Evolutionary conservation across 2,329 filamentous ascomycete species (phyloP).

Genomic region (Xylaria sp.): DNA sequence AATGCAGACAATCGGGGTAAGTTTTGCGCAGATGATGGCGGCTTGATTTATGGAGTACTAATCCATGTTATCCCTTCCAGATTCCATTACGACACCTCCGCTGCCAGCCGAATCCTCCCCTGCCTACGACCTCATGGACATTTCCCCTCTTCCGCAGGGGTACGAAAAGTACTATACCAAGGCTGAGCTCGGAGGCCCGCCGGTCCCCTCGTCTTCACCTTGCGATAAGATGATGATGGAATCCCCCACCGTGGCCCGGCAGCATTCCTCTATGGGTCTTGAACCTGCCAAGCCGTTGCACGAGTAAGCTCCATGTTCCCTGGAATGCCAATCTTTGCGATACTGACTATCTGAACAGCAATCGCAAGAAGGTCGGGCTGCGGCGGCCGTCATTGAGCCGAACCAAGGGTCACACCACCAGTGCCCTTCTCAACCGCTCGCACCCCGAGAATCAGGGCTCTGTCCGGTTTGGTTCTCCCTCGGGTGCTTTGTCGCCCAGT

Average conservation of each 20-base stretch:
- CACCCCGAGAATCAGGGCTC: constrained; percentile 68
- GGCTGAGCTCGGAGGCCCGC: constrained; percentile 71
- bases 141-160: constrained; percentile 92
- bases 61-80: constrained; percentile 47
- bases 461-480: constrained; percentile 71
- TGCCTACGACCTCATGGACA: constrained; percentile 77
- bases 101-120: constrained; percentile 80
- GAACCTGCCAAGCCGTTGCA: constrained; percentile 53
- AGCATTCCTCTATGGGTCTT: constrained; percentile 45
- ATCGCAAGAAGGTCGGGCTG: constrained; percentile 64
- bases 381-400: constrained; percentile 75
- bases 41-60: constrained; percentile 14
- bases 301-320: constrained; percentile 51
- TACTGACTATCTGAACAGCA: constrained; percentile 48
- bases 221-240: constrained; percentile 56
- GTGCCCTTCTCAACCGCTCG: constrained; percentile 62
- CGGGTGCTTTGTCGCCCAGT: constrained; percentile 69
- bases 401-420: constrained; percentile 74
- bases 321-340: neutral
- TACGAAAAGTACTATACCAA: constrained; percentile 66
- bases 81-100: constrained; percentile 81
- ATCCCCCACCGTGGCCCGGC: constrained; percentile 56
- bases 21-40: constrained; percentile 28
- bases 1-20: constrained; percentile 62
- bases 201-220: constrained; percentile 61